Evolutionary conservation across 2,329 filamentous ascomycete genomes (phyloP), one percentile per base, ranked within the genome.

Genomic region (Exophiala alcalophila): DNA sequence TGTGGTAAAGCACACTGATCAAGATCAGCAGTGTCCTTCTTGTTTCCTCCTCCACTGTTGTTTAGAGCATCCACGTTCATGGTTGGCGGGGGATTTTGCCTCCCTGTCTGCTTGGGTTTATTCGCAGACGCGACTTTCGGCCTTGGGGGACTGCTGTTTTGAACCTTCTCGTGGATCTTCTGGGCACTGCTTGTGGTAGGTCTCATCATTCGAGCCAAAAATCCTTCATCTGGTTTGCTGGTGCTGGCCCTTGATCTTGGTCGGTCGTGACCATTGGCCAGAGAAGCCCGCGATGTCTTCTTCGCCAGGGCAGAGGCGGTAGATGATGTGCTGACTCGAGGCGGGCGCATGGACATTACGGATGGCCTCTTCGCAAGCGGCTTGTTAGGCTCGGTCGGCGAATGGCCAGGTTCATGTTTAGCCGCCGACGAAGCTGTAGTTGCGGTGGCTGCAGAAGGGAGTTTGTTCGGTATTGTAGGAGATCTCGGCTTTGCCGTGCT

Each of bases 141-240:
- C 41, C 60, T 62, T 4, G 67, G 63, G 24, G 66, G 65, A 33
- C 61, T 65, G 47, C 63, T 67, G 4, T 58, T 35, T 18, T 72
- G 69, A 4, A 65, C 42, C 50, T 69, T 71, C 11, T 73, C 71
- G 35, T 72, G 69, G 10, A 61, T 58, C 51, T 74, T 74, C 50
- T 62, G 71, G 6, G 70, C 68, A 36, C 70, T 73, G 49, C 69
- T 72, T 21, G 69, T 66, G 9, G 71, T 74, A 15, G 71, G 71
- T 4, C 71, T 65, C 68, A 73, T 74, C 69, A 74, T 72, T 39
- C 71, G 61, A 10, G 70, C 70, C 23, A 74, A 57, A 52, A 73
- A 74, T 1, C 67, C 59, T 21, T 72, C 69, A 44, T 70, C 68
- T 4, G 67, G 59, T 5, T 64, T 61, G 40, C 61, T 67, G 20